These are phyloP conservation scores for Fomitopsis serialis DNA, from an alignment of 768 basidiomycete species.

Conservation along the genomic window DNA sequence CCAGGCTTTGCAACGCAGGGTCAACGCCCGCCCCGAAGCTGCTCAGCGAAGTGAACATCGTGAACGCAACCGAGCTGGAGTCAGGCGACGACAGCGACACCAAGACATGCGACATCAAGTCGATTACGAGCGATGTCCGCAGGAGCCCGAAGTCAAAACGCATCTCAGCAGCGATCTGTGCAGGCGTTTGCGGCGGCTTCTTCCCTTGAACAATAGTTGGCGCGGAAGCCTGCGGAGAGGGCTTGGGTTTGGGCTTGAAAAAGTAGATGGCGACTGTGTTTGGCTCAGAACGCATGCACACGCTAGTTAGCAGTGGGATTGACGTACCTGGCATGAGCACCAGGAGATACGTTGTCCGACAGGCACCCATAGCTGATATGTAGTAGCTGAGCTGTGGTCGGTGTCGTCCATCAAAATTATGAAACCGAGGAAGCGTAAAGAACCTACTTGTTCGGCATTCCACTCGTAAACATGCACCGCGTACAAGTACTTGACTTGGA, in stretches of 20 bases:
- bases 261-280: constrained; percentile 53
- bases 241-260: constrained; percentile 42
- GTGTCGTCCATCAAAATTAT: neutral
- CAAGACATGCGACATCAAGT: constrained; percentile 57
- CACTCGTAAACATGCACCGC: constrained; percentile 68
- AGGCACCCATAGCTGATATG: constrained; percentile 62
- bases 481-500: constrained; percentile 74
- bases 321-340: constrained; percentile 62
- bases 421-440: neutral
- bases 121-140: constrained; percentile 58
- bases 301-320: neutral
- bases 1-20: constrained; percentile 69
- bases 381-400: constrained; percentile 58
- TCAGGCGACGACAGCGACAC: constrained; percentile 49
- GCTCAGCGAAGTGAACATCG: constrained; percentile 54
- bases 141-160: constrained; percentile 66
- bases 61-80: constrained; percentile 40
- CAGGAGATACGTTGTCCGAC: constrained; percentile 61
- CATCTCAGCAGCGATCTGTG: constrained; percentile 53
- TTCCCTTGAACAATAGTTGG: constrained; percentile 9
- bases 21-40: constrained; percentile 65
- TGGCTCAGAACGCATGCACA: constrained; percentile 18
- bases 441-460: constrained; percentile 50
- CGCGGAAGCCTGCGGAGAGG: constrained; percentile 4
- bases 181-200: constrained; percentile 39